phyloP scores from a whole-genome alignment of 2,329 filamentous ascomycete species.

The Bipolaris victoriae region DNA sequence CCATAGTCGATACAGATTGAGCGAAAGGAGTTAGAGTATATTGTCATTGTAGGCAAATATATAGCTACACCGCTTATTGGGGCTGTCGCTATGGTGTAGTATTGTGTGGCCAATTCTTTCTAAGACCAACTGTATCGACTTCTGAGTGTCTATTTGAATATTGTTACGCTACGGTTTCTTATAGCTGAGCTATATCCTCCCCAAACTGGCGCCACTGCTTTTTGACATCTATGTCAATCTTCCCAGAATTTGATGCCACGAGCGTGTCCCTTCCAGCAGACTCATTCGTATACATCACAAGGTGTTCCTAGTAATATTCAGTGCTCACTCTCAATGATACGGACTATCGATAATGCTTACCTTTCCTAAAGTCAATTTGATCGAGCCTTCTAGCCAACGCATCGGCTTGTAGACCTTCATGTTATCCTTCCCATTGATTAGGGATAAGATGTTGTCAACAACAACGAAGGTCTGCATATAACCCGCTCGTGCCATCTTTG shows the following conservation, averaged over 20 bases:
- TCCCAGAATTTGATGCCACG: neutral
- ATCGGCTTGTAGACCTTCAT: neutral
- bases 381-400: neutral
- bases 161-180: too few species aligned
- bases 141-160: too few species aligned
- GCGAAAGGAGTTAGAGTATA: too few species aligned
- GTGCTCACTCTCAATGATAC: neutral
- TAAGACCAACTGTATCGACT: too few species aligned
- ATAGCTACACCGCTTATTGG: too few species aligned
- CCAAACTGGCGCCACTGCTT: neutral
- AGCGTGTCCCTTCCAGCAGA: neutral
- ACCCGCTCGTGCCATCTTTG: constrained; percentile 62
- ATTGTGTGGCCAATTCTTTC: too few species aligned
- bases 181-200: neutral
- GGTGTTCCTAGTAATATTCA: neutral
- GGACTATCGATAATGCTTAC: neutral
- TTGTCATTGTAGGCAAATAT: too few species aligned
- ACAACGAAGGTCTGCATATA: constrained; percentile 57
- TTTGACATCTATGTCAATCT: neutral
- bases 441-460: neutral
- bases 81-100: too few species aligned
- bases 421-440: neutral
- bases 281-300: neutral
- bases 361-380: neutral
- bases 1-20: too few species aligned